Evolutionary conservation across 495 filamentous ascomycete genomes (phyloP).

Genomic region (Aspergillus bridgeri): DNA sequence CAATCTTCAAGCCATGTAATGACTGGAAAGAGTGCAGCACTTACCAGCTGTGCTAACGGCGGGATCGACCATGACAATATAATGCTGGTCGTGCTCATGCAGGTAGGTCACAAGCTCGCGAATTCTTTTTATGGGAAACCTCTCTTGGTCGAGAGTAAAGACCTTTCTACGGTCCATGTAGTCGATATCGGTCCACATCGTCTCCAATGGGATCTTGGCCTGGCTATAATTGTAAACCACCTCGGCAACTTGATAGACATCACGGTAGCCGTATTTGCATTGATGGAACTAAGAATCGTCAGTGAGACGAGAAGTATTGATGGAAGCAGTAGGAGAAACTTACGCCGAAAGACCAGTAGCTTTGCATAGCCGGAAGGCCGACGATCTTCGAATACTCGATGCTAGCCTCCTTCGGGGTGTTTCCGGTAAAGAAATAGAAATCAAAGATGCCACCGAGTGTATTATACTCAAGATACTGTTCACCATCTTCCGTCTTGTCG

Average conservation of each 20-base stretch:
- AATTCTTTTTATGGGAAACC: slow-evolving; percentile 66
- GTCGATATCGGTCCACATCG: slow-evolving; percentile 87
- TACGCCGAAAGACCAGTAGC: slow-evolving; percentile 78
- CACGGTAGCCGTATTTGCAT: slow-evolving; percentile 77
- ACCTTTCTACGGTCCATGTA: slow-evolving; percentile 68
- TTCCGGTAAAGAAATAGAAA: slow-evolving; percentile 79
- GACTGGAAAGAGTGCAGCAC: slow-evolving; percentile 3
- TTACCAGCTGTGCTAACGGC: slow-evolving; percentile 53
- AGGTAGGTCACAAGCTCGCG: slow-evolving; percentile 68
- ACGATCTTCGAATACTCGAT: slow-evolving; percentile 71
- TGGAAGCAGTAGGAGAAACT: slow-evolving; percentile 6
- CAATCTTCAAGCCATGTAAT: neutral
- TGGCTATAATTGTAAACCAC: slow-evolving; percentile 75
- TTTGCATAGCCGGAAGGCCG: slow-evolving; percentile 71
- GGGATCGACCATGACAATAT: slow-evolving; percentile 86
- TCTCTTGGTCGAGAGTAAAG: slow-evolving; percentile 71
- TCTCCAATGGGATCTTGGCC: slow-evolving; percentile 77
- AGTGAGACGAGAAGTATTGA: neutral
- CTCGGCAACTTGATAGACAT: slow-evolving; percentile 75
- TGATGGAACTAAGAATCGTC: slow-evolving; percentile 58
- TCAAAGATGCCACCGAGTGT: slow-evolving; percentile 77
- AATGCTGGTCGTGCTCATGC: slow-evolving; percentile 71
- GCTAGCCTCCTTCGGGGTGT: slow-evolving; percentile 66
- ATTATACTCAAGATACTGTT: slow-evolving; percentile 83
- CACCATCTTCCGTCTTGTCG: slow-evolving; percentile 55